Percentiles rank a stretch among this genome's conserved stretches.
phyloP scores from a whole-genome alignment of 768 basidiomycete species.

The Hemileccinum rubropunctum region DNA sequence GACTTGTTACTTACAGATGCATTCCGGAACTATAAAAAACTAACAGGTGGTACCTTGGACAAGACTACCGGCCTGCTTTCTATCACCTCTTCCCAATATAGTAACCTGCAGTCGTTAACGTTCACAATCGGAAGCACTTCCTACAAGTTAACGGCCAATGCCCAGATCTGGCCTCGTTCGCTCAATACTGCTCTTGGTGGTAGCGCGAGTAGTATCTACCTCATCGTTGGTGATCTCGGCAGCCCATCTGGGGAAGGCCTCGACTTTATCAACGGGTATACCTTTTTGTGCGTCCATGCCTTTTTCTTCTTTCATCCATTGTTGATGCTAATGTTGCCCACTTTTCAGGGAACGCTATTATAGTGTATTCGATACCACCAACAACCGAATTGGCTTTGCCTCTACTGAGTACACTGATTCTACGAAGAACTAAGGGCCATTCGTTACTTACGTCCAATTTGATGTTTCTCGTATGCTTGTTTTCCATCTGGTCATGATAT shows the following conservation, averaged over 20 bases:
- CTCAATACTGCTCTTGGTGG: conserved; percentile 27
- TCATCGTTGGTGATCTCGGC: conserved; percentile 16
- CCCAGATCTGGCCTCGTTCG: conserved; percentile 2
- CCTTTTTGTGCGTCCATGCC: conserved; percentile 10
- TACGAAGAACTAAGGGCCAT: too few species aligned
- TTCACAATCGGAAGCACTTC: conserved; percentile 8
- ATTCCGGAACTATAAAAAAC: conserved; percentile 11
- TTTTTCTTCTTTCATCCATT: background rate
- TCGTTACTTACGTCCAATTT: too few species aligned
- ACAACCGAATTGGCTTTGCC: conserved; percentile 38
- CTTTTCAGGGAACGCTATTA: conserved; percentile 36
- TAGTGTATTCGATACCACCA: conserved; percentile 12
- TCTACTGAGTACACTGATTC: too few species aligned
- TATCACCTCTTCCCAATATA: conserved; percentile 21
- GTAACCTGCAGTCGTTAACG: conserved; percentile 17
- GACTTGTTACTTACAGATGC: conserved; percentile 9
- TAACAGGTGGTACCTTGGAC: conserved; percentile 13
- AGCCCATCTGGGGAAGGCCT: conserved; percentile 5
- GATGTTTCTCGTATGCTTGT: too few species aligned
- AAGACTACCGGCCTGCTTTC: conserved; percentile 22
- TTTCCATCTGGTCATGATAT: too few species aligned
- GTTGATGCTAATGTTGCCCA: background rate
- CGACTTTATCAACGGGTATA: conserved; percentile 15
- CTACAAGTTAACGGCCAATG: conserved; percentile 18
- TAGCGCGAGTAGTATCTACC: conserved; percentile 16